Evolutionary conservation across 495 filamentous ascomycete species (phyloP).

Genomic region (Lasiosphaeriaceae sp.): DNA sequence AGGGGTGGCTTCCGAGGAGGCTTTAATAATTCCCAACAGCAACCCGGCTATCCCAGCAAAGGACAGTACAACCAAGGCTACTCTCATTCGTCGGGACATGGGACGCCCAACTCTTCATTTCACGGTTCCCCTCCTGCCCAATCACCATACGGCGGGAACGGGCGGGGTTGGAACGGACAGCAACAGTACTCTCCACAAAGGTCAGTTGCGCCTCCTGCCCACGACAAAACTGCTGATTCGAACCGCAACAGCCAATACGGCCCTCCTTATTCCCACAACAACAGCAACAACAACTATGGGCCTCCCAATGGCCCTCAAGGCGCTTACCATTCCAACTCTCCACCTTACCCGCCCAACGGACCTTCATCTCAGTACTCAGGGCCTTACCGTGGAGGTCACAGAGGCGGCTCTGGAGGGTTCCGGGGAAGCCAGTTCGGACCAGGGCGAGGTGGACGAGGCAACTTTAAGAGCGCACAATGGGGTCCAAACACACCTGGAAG

Average conservation of each 20-base stretch:
- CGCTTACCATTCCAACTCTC: constrained; percentile 41
- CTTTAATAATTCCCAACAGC: constrained; percentile 28
- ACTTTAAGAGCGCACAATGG: constrained; percentile 34
- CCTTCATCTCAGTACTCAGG: constrained; percentile 52
- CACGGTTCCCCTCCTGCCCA: constrained; percentile 63
- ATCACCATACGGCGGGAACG: constrained; percentile 62
- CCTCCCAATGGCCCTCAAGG: constrained; percentile 49
- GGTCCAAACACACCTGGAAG: constrained; percentile 16
- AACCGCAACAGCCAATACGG: constrained; percentile 51
- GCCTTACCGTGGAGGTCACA: constrained; percentile 49
- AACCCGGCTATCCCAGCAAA: constrained; percentile 27
- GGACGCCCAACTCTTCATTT: constrained; percentile 56
- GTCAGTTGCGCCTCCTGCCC: constrained; percentile 38
- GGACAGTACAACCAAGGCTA: constrained; percentile 43
- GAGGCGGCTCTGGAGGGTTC: constrained; percentile 38
- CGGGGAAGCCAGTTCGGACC: constrained; percentile 34
- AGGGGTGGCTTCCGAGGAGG: constrained; percentile 38
- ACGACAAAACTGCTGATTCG: constrained; percentile 6
- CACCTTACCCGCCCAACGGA: constrained; percentile 45
- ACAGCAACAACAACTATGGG: constrained; percentile 38
- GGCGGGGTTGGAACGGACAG: constrained; percentile 53
- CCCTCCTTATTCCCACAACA: constrained; percentile 48
- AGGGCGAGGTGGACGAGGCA: constrained; percentile 32
- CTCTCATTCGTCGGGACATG: constrained; percentile 55
- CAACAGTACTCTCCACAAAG: constrained; percentile 56